These are phyloP conservation scores for Fusarium longipes DNA, from an alignment of 2,329 filamentous ascomycete species.

Conservation along the genomic window DNA sequence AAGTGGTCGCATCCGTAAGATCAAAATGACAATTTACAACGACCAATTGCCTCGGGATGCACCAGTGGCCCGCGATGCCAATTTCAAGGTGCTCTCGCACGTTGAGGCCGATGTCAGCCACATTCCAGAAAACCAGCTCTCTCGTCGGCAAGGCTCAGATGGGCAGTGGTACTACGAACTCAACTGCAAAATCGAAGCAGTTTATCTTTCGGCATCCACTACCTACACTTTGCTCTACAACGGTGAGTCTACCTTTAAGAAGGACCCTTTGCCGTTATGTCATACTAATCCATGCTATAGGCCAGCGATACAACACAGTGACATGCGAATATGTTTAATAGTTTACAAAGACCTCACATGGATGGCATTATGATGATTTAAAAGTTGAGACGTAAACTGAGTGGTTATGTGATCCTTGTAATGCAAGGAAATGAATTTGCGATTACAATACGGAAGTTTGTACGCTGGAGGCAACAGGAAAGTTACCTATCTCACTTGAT, in stretches of 20 bases:
- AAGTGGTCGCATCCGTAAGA: conserved; percentile 49
- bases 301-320: conserved; percentile 55
- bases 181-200: conserved; percentile 54
- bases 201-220: conserved; percentile 57
- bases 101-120: conserved; percentile 56
- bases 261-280: not conserved
- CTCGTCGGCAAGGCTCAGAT: conserved; percentile 51
- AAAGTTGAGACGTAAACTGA: not conserved
- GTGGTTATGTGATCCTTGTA: not conserved
- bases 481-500: not conserved
- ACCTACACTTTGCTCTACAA: conserved; percentile 58
- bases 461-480: not conserved
- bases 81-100: conserved; percentile 52
- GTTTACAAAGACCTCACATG: not conserved
- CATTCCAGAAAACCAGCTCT: conserved; percentile 53
- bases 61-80: conserved; percentile 51
- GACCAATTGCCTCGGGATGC: conserved; percentile 48
- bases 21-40: conserved; percentile 54
- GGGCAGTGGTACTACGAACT: conserved; percentile 56
- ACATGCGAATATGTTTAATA: conserved; percentile 56
- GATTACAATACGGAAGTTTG: not conserved
- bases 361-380: not conserved
- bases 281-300: conserved; percentile 44
- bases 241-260: conserved; percentile 45
- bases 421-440: not conserved